Percentiles rank a stretch among this genome's conserved stretches.
phyloP scores from a whole-genome alignment of 225 moss, liverwort and hornwort species.

The Asterella californica region DNA sequence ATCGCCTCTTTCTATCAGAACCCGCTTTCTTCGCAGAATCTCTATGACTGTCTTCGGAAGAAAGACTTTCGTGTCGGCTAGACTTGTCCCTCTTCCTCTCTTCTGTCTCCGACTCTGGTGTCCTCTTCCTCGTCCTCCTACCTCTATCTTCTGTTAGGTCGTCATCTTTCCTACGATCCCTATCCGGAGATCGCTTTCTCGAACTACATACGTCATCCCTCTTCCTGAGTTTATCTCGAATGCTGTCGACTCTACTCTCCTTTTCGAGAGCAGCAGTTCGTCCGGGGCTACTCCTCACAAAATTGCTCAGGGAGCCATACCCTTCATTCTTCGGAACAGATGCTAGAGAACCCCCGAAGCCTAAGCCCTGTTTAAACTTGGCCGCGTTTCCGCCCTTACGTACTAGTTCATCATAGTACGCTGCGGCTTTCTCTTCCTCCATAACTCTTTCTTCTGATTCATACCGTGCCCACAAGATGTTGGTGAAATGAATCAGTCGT shows the following conservation, averaged over 20 bases:
- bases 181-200: conserved; percentile 10
- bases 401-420: conserved; percentile 63
- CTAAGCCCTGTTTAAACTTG: conserved; percentile 68
- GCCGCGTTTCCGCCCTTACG: conserved; percentile 65
- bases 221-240: conserved; percentile 41
- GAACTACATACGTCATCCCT: conserved; percentile 11
- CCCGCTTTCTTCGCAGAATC: neutral
- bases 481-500: neutral
- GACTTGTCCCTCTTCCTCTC: conserved; percentile 11
- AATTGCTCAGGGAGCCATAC: conserved; percentile 33
- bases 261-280: conserved; percentile 34
- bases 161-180: neutral
- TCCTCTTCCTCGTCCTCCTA: neutral
- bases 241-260: conserved; percentile 37
- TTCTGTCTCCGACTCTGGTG: neutral
- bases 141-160: neutral
- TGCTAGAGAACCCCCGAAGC: conserved; percentile 40
- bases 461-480: neutral
- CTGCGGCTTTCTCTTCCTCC: conserved; percentile 72
- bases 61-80: conserved; percentile 7
- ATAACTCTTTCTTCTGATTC: conserved; percentile 15
- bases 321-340: conserved; percentile 23
- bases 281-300: conserved; percentile 40
- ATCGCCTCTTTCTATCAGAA: conserved; percentile 15
- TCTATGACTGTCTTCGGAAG: neutral